Base-by-base conservation (phyloP, 2,329 filamentous ascomycete genomes). In the Phialemonium atrogriseum region DNA sequence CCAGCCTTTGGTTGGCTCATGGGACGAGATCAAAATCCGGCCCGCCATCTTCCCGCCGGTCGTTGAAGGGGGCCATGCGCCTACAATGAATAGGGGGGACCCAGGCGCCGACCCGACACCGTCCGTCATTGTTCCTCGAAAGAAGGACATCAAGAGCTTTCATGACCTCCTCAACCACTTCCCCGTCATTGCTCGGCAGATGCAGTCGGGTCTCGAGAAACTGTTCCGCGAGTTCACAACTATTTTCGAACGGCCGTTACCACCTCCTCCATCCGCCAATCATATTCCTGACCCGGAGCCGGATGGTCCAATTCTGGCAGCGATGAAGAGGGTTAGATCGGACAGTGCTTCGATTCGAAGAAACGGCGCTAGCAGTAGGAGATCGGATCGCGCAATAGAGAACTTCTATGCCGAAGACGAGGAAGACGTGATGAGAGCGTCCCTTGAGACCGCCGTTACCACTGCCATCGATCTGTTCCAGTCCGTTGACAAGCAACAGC, bases 381-480 rank as follows among this genome's bases (percentile, higher is more conserved):
- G 56, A 39, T 63, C 53, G 4, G 39, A 45, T 4, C 54, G 48
- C 4, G 44, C 44, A 29, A 68, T 68, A 19, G 74, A 81, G 49
- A 62, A 79, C 32, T 77, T 82, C 37, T 87, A 82, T 49, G 77
- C 84, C 28, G 85, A 91, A 45, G 87, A 94, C 37, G 88, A 95
- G 44, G 91, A 96, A 54, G 83, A 93, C 44, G 70, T 86, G 18
- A 89, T 98, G 80, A 73, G 89, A 34, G 79, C 79, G 14, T 86
- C 87, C 11, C 63, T 96, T 10, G 91, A 98, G 58, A 93, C 84
- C 2, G 88, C 89, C 2, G 84, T 98, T 9, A 94, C 86, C 8
- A 76, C 84, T 8, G 91, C 88, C 0, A 96, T 98, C 43, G 91
- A 98, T 49, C 69, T 96, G 1, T 98, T 98, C 44, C 89, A 96